These are phyloP conservation scores for Cladorrhinum sp. DNA, from an alignment of 2,329 filamentous ascomycete species.

Conservation along the genomic window DNA sequence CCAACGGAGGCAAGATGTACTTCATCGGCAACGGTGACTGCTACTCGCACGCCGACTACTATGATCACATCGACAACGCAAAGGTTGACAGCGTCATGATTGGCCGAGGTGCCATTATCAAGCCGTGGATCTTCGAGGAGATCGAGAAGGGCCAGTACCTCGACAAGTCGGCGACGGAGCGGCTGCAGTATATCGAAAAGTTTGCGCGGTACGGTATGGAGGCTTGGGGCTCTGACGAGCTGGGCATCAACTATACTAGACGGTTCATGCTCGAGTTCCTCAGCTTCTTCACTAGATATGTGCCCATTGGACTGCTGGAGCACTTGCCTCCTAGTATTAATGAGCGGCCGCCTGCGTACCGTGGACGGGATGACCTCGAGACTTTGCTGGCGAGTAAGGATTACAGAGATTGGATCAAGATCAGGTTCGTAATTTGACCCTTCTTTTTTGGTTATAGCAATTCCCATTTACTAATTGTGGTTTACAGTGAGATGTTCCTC, in stretches of 20 bases:
- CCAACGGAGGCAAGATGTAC: slow-evolving; percentile 71
- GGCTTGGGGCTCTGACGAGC: slow-evolving; percentile 92
- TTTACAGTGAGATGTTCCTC: slow-evolving; percentile 87
- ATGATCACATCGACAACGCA: slow-evolving; percentile 69
- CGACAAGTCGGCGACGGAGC: slow-evolving; percentile 88
- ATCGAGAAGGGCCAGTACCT: slow-evolving; percentile 89
- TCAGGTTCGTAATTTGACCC: slow-evolving; percentile 62
- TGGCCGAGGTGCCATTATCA: slow-evolving; percentile 91
- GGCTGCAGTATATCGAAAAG: slow-evolving; percentile 80
- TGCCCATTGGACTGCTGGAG: slow-evolving; percentile 85
- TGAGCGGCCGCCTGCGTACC: slow-evolving; percentile 81
- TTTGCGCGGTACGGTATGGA: slow-evolving; percentile 89
- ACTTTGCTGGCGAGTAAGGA: slow-evolving; percentile 87
- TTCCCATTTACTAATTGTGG: slow-evolving; percentile 14
- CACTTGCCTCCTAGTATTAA: slow-evolving; percentile 84
- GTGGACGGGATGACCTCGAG: slow-evolving; percentile 85
- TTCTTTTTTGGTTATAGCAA: neutral
- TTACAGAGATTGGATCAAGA: slow-evolving; percentile 98
- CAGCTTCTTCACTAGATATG: slow-evolving; percentile 88
- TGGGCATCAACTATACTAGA: slow-evolving; percentile 85
- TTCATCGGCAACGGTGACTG: slow-evolving; percentile 97
- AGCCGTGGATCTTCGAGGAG: slow-evolving; percentile 98
- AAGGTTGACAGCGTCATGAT: slow-evolving; percentile 95
- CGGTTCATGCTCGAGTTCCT: slow-evolving; percentile 94
- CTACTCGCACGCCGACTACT: slow-evolving; percentile 89